Base-by-base conservation (phyloP, 176 grass and related monocot genomes). In the Tuctoria greenei region DNA sequence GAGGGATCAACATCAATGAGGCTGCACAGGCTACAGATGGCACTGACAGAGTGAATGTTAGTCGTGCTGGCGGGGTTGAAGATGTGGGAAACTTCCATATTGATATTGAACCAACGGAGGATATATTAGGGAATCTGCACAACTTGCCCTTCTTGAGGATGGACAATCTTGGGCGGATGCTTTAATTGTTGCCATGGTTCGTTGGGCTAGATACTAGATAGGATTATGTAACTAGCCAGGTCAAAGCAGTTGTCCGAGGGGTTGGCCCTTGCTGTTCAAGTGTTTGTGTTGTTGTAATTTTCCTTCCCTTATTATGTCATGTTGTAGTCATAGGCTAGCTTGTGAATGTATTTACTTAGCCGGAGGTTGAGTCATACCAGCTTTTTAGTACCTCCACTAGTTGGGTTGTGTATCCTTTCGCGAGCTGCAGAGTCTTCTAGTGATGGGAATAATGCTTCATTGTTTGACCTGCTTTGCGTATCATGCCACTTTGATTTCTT, bases 1-100 rank as follows among this genome's bases (percentile, higher is more conserved):
- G 73, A 41, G 85, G 80, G 31, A 97, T 97, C 71, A 90, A 97
- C 86, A 92, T 97, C 57, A 97, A 97, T 65, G 91, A 89, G 81
- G 91, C 78, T 3, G 86, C 83, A 43, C 88, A 81, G 67, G 71
- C 78, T 52, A 85, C 88, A 21, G 90, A 93, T 87, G 76, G 84
- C 68, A 63, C 65, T 26, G 68, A 67, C n/a, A 85, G 71, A 67
- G 71, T 60, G 17, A 63, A 68, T 72, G 80, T 46, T 52, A 66
- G 49, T 0, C 65, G 69, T 25, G 44, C 75, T 77, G 14, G 44
- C 0, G 73, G 71, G 31, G 78, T 82, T 77, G 86, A 69, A 54
- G 91, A 88, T 39, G 56, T 84, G 46, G 69, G 88, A 17, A 85
- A 20, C 75, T 97, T 91, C 55, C 84, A 93, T 67, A 75, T 97